Evolutionary conservation across 352 stramenopile genomes (phyloP), one percentile per base, ranked within the genome.

Genomic region (Pythium biforme): DNA sequence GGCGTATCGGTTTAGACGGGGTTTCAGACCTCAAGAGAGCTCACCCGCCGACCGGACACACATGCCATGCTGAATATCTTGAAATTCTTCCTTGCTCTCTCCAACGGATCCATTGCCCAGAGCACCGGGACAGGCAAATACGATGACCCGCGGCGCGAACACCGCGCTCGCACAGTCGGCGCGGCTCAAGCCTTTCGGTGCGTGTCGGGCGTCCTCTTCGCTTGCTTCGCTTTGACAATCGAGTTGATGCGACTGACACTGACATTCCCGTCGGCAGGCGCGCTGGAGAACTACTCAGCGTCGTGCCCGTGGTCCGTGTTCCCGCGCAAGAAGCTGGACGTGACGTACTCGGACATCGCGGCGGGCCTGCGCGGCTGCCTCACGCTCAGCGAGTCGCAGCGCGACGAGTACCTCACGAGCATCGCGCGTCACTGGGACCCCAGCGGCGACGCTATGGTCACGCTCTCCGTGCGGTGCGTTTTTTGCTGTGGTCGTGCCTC

Each of bases 261-360:
- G 19, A 5, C 47, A 40, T 11, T 2, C 31, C 47, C 45, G 22
- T 25, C 4, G 2, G 15, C 59, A 90, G 81, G 82, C 33, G 40
- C 63, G 34, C 55, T 88, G 34, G 83, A 90, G 55, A 52, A 78
- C 48, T 69, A 86, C 59, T 89, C 81, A 5, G 81, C 81, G 7
- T 53, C 72, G n/a, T 71, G 55, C 14, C 82, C 82, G 14, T 94
- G 84, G 84, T 76, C 82, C 34, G 76, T 94, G 55, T 90, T 94
- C 69, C 82, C 84, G 12, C 82, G 84, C 53, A 92, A 94, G 70
- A 88, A 89, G 65, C 65, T 94, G 55, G 84, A 94, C 55, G 81
- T 94, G 62, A 89, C 80, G 45, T 94, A 88, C 65, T 49, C 68
- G 4, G 82, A 94, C 69, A 83, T 94, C 41, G 72, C 65, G 7